Evolutionary conservation across 805 yeast species (phyloP).

Genomic region (Ogataea paraovalis): DNA sequence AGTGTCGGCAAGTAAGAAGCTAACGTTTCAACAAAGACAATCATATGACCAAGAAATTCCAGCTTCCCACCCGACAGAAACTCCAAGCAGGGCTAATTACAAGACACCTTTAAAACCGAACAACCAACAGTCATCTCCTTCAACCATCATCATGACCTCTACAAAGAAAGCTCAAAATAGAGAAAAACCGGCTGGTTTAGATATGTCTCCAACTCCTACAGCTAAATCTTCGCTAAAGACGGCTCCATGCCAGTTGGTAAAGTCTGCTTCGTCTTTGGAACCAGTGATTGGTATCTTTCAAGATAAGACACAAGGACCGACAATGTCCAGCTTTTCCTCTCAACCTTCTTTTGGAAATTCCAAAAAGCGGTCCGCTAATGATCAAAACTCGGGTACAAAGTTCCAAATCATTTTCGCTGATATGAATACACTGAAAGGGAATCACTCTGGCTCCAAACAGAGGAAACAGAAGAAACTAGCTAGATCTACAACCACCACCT

Average conservation of each 20-base stretch:
- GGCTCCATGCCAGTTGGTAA: slow-evolving; percentile 26
- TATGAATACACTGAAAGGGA: slow-evolving; percentile 29
- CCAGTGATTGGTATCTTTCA: slow-evolving; percentile 32
- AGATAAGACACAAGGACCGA: slow-evolving; percentile 16
- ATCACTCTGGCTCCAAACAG: slow-evolving; percentile 11
- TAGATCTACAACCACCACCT: slow-evolving; percentile 16
- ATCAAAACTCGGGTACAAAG: slow-evolving; percentile 37
- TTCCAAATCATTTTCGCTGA: slow-evolving; percentile 46
- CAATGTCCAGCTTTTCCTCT: slow-evolving; percentile 7
- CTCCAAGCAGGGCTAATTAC: slow-evolving; percentile 16
- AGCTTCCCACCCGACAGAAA: slow-evolving; percentile 6
- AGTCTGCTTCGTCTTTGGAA: slow-evolving; percentile 25
- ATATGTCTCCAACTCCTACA: slow-evolving; percentile 32
- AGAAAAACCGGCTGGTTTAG: slow-evolving; percentile 5
- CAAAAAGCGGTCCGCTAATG: slow-evolving; percentile 8
- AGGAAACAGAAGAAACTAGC: slow-evolving; percentile 14
- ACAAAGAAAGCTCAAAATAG: slow-evolving; percentile 15
- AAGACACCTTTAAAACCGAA: slow-evolving; percentile 20
- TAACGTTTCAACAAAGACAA: slow-evolving; percentile 6
- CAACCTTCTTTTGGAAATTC: neutral
- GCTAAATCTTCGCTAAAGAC: slow-evolving; percentile 25
- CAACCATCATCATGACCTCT: slow-evolving; percentile 30
- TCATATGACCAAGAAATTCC: slow-evolving; percentile 1
- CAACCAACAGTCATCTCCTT: slow-evolving; percentile 31
- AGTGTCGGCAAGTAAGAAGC: slow-evolving; percentile 5